Percentiles rank a stretch among this genome's conserved stretches.
These are phyloP conservation scores for Aspergillus oerlinghausenensis DNA, from an alignment of 2,329 filamentous ascomycete species.

Conservation along the genomic window DNA sequence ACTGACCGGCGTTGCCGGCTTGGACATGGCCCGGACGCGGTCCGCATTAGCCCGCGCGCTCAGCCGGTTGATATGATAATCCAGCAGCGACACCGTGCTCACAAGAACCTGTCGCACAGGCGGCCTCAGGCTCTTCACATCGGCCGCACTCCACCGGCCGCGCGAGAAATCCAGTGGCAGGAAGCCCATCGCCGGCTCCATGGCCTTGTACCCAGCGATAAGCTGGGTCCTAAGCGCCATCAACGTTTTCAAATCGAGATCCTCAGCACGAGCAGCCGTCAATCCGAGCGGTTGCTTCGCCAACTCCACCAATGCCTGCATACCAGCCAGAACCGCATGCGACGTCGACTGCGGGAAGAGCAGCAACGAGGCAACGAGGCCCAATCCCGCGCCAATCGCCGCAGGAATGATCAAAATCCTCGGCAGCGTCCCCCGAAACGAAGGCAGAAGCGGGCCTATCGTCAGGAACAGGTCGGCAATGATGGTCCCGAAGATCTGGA, in stretches of 20 bases:
- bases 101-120: constrained; percentile 35
- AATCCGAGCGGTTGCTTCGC: constrained; percentile 26
- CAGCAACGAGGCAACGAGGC: constrained; percentile 40
- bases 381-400: constrained; percentile 44
- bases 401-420: constrained; percentile 42
- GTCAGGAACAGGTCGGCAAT: constrained; percentile 44
- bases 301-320: constrained; percentile 25
- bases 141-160: constrained; percentile 43
- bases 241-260: constrained; percentile 16
- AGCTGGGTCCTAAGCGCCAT: constrained; percentile 27
- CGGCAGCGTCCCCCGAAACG: constrained; percentile 37
- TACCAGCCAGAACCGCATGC: constrained; percentile 35
- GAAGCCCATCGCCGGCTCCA: constrained; percentile 40
- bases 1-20: not conserved
- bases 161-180: constrained; percentile 45
- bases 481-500: constrained; percentile 47
- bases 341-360: constrained; percentile 50
- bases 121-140: constrained; percentile 36
- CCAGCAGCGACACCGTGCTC: constrained; percentile 33
- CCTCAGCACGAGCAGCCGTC: constrained; percentile 13
- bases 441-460: constrained; percentile 39
- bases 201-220: constrained; percentile 34
- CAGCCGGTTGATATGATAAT: constrained; percentile 37
- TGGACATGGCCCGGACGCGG: not conserved
- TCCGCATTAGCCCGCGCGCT: not conserved